Evolutionary conservation across 192 early-diverging fungal genomes (phyloP), one percentile per base, ranked within the genome.

Genomic region (Gorgonomyces haynaldii): DNA sequence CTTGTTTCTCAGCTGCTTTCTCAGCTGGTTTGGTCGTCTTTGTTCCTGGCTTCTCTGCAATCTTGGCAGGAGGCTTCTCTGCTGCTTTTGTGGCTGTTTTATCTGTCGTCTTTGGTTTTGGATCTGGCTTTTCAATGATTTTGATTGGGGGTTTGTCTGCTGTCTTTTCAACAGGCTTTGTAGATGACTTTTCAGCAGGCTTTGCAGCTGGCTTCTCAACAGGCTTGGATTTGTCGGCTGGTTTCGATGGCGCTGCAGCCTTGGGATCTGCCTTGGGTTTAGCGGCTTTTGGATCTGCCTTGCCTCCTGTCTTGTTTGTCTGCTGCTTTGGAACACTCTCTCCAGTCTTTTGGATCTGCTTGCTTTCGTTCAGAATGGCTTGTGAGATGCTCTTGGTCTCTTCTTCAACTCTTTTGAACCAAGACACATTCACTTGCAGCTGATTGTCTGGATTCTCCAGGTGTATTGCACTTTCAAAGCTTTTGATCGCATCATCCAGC

Each of bases 11-110:
- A 2, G 56, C 29, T 24, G 35, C 22, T 12, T 19, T 13, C n/a
- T 9, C 36, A 12, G 19, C 38, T 1, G 56, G 42, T 7, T 52
- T 54, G 10, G 23, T 31, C 3, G 45, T n/a, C 25, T 28, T n/a
- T 56, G 13, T 24, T 0, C 5, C 10, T 25, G 59, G 57, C 29
- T 57, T 57, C n/a, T 45, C 27, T 4, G 56, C 34, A 44, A n/a
- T 1, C 0, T 17, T 40, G 42, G 53, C 39, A 40, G 37, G 15
- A 29, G 30, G 46, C 3, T 27, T 7, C 40, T 61, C 42, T 2
- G 59, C 22, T 19, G 22, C 9, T 15, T 0, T 24, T 16, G 58
- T 6, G 6, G 50, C 15, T 19, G 4, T 9, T 34, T 13, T 23
- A 28, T 26, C 13, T 13, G 32, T 3, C 16, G 35, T 29, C 24